phyloP scores from a whole-genome alignment of 805 yeast species.

The Kazachstania kunashirensis region DNA sequence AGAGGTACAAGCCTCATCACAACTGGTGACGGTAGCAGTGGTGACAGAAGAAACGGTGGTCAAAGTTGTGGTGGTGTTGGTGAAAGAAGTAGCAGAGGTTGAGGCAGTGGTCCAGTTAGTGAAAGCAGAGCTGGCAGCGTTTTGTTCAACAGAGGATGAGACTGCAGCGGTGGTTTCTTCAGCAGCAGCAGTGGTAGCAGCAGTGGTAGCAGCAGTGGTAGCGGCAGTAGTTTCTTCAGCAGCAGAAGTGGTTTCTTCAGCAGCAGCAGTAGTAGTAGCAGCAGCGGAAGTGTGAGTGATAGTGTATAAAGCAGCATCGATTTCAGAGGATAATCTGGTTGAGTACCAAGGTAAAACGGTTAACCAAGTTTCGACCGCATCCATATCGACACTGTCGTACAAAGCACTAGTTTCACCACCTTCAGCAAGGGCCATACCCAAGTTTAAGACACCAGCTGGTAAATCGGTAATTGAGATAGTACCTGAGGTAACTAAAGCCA shows the following conservation, averaged over 20 bases:
- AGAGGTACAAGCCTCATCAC: conserved; percentile 10
- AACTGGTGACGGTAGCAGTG: conserved; percentile 1
- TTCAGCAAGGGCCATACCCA: conserved; percentile 19
- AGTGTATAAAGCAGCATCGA: conserved; percentile 3
- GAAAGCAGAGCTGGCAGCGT: background rate
- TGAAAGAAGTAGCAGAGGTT: background rate
- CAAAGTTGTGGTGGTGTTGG: background rate
- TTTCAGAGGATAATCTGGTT: conserved; percentile 13
- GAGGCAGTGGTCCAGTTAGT: background rate
- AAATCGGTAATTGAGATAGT: conserved; percentile 5
- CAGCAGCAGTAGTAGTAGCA: background rate
- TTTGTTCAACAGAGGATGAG: background rate
- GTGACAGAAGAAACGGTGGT: conserved; percentile 4
- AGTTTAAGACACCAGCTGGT: conserved; percentile 14
- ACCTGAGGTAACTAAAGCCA: conserved; percentile 1
- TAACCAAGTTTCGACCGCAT: conserved; percentile 20
- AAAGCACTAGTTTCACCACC: conserved; percentile 28
- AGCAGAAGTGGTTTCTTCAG: background rate
- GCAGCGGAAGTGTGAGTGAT: conserved; percentile 1
- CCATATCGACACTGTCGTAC: conserved; percentile 21
- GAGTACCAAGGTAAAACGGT: conserved; percentile 30
- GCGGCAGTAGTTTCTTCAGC: background rate
- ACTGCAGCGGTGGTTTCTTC: background rate
- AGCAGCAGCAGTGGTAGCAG: conserved; percentile 1
- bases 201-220: background rate